Evolutionary conservation across 2,329 filamentous ascomycete species (phyloP).

Genomic region (Cercospora sojina): DNA sequence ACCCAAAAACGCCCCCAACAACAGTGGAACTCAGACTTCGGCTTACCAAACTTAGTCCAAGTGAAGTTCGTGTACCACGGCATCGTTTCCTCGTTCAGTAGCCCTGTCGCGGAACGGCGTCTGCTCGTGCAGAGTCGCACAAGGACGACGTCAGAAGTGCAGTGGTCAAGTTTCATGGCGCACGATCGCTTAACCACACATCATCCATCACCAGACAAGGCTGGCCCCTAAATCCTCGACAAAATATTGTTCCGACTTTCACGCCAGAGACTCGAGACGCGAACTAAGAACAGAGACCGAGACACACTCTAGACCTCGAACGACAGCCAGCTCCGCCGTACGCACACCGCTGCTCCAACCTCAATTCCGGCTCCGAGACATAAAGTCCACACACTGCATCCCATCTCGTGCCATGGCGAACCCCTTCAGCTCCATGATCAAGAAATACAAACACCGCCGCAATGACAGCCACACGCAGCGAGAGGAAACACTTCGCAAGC

Average conservation of each 20-base stretch:
- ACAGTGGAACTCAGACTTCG: conserved; percentile 13
- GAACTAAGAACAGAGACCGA: not conserved
- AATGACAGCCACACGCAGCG: not conserved
- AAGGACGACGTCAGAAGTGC: not conserved
- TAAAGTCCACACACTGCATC: not conserved
- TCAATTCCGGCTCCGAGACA: not conserved
- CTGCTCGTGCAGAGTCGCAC: not conserved
- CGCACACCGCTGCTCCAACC: not conserved
- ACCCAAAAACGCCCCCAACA: not conserved
- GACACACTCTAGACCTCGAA: not conserved
- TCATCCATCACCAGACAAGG: not conserved
- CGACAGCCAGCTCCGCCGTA: not conserved
- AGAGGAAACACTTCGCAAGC: conserved; percentile 7
- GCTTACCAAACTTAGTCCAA: conserved; percentile 4
- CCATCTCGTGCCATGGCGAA: not conserved
- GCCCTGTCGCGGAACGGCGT: not conserved
- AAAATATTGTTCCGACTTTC: not conserved
- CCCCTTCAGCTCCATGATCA: conserved; percentile 7
- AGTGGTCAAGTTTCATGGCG: not conserved
- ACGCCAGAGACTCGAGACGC: not conserved
- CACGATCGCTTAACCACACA: not conserved
- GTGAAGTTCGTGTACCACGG: not conserved
- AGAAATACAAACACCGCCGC: conserved; percentile 7
- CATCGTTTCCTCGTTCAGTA: not conserved
- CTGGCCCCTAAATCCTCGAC: not conserved